Conservation (phyloP, 768 basidiomycete genomes). For the Heimioporus sp. region DNA sequence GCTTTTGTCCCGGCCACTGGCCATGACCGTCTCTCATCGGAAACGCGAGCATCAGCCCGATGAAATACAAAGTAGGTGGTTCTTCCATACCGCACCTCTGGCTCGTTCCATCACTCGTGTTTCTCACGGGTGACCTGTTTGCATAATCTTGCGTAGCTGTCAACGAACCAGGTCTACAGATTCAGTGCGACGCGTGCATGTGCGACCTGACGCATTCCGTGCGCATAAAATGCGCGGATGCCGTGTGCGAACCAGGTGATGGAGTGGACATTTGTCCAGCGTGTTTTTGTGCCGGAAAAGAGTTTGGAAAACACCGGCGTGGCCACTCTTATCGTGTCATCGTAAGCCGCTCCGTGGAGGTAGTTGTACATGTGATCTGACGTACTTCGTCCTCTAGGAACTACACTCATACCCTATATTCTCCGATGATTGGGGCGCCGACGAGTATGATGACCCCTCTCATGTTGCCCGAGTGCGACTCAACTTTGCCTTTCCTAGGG, state of each 20-base stretch:
- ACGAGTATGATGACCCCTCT: constrained; percentile 63
- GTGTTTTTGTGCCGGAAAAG: constrained; percentile 92
- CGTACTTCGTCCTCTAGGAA: constrained; percentile 51
- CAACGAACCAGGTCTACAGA: constrained; percentile 80
- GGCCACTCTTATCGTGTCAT: constrained; percentile 91
- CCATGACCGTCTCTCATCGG: constrained; percentile 66
- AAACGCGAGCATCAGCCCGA: constrained; percentile 63
- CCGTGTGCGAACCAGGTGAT: constrained; percentile 64
- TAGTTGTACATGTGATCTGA: background rate
- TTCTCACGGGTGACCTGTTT: constrained; percentile 27
- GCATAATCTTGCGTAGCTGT: constrained; percentile 49
- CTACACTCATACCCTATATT: constrained; percentile 97
- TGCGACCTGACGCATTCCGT: constrained; percentile 95
- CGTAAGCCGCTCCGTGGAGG: constrained; percentile 40
- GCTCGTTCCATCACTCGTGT: background rate
- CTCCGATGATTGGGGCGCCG: constrained; percentile 93
- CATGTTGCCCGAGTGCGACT: background rate
- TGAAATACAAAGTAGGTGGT: constrained; percentile 57
- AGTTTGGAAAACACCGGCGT: constrained; percentile 81
- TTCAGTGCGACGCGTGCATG: constrained; percentile 80
- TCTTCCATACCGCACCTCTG: background rate
- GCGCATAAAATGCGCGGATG: constrained; percentile 93
- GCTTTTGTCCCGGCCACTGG: background rate
- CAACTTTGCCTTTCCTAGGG: constrained; percentile 45
- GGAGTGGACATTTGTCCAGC: constrained; percentile 92